Evolutionary conservation across 495 filamentous ascomycete genomes (phyloP).

Genomic region (Penicillium longicatenatum): DNA sequence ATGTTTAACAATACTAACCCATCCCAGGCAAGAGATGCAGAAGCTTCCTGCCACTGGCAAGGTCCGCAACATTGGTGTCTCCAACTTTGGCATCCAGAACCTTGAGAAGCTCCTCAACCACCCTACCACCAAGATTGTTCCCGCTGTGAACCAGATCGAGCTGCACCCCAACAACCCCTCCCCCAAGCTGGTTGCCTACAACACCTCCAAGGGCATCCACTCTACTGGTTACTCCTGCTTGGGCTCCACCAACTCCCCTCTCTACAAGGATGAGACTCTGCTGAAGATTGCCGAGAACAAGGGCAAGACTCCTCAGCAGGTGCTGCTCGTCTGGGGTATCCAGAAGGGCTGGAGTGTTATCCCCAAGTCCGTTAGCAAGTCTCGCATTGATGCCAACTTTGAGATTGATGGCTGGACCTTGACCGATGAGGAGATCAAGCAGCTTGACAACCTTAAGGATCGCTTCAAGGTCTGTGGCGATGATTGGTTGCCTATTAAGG

Average conservation of each 20-base stretch:
- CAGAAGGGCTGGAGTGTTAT: constrained; percentile 74
- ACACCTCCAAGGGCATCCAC: constrained; percentile 68
- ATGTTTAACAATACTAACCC: neutral
- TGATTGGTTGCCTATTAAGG: constrained; percentile 70
- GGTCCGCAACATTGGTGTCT: constrained; percentile 71
- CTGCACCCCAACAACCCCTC: constrained; percentile 82
- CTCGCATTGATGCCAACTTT: constrained; percentile 65
- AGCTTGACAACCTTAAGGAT: constrained; percentile 63
- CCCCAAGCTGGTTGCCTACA: constrained; percentile 77
- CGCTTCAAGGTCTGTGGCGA: constrained; percentile 77
- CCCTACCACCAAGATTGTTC: constrained; percentile 62
- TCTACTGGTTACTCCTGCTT: constrained; percentile 69
- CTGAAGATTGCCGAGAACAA: constrained; percentile 63
- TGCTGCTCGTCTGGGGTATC: constrained; percentile 68
- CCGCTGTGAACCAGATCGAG: constrained; percentile 91
- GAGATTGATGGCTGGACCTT: constrained; percentile 67
- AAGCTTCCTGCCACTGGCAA: constrained; percentile 78
- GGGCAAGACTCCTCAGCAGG: constrained; percentile 67
- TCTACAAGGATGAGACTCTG: constrained; percentile 61
- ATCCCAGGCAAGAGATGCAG: constrained; percentile 68
- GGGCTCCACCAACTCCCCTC: constrained; percentile 57
- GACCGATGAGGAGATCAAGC: constrained; percentile 62
- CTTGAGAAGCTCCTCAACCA: constrained; percentile 57
- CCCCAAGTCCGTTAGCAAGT: constrained; percentile 66
- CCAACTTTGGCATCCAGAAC: constrained; percentile 64